phyloP scores from a whole-genome alignment of 768 basidiomycete species.

The Psilocybe cubensis region DNA sequence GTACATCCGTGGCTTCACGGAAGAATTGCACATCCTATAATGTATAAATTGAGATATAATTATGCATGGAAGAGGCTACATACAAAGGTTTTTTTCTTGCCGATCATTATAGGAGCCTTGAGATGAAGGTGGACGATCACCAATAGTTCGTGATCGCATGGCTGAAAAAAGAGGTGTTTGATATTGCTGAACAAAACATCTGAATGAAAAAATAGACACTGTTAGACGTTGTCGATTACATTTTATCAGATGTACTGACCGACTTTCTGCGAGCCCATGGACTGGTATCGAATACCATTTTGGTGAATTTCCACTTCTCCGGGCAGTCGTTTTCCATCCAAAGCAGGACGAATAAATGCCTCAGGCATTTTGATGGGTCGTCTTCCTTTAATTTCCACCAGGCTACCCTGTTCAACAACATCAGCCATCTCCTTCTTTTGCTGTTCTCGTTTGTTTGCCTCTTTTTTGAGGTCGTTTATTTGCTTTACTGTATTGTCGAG shows the following conservation, averaged over 20 bases:
- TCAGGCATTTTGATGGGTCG: constrained; percentile 87
- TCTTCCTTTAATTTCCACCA: constrained; percentile 88
- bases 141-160: constrained; percentile 93
- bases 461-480: constrained; percentile 95
- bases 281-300: constrained; percentile 94
- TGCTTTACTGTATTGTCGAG: constrained; percentile 89
- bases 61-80: constrained; percentile 22
- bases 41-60: background rate
- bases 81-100: constrained; percentile 97
- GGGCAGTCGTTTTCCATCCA: constrained; percentile 92
- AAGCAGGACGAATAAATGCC: constrained; percentile 90
- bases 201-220: constrained; percentile 29
- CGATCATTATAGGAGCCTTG: constrained; percentile 96
- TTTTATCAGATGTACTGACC: constrained; percentile 50
- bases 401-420: constrained; percentile 91
- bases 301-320: constrained; percentile 99
- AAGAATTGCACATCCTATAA: constrained; percentile 98
- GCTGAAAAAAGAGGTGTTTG: constrained; percentile 99
- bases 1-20: constrained; percentile 95
- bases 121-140: constrained; percentile 95
- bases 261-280: constrained; percentile 87
- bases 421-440: constrained; percentile 99
- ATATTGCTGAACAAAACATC: constrained; percentile 96
- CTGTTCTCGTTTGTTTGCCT: constrained; percentile 95
- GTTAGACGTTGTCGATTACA: background rate